phyloP scores from a whole-genome alignment of 106 monocot genomes.

The Platanthera zijinensis region DNA sequence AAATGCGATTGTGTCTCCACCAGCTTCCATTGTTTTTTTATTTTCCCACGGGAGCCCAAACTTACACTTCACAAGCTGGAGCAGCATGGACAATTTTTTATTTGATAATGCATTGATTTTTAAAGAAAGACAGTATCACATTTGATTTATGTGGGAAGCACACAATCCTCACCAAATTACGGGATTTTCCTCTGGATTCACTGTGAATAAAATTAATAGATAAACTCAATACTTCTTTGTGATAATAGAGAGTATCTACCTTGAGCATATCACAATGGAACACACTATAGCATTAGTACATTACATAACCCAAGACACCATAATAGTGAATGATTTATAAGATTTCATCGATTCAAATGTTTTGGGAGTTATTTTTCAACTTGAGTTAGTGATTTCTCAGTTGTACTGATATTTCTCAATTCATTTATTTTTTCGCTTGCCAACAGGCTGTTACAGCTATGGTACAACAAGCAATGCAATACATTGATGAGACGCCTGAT shows the following conservation, averaged over 20 bases:
- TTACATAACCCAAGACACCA: not conserved
- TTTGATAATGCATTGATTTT: not conserved
- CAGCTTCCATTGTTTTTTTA: not conserved
- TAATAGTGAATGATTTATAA: not conserved
- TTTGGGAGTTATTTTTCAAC: not conserved
- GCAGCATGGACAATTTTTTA: not conserved
- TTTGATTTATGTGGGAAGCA: not conserved
- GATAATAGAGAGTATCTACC: not conserved
- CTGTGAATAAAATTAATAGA: not conserved
- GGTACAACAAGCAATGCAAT: constrained; percentile 99
- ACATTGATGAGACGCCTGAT: constrained; percentile 90
- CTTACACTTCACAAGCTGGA: not conserved
- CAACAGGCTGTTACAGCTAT: constrained; percentile 90
- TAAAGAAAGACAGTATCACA: not conserved
- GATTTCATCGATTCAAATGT: not conserved
- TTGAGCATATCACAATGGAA: not conserved
- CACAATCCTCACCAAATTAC: not conserved
- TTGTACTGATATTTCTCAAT: not conserved
- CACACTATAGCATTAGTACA: not conserved
- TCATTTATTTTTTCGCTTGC: not conserved
- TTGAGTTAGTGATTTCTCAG: not conserved
- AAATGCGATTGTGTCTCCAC: not conserved
- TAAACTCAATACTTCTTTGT: not conserved
- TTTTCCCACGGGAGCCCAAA: not conserved
- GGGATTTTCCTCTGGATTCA: not conserved